Percentiles rank a stretch among this genome's conserved stretches.
phyloP scores from a whole-genome alignment of 768 basidiomycete species.

The Lentinula guzmanii region DNA sequence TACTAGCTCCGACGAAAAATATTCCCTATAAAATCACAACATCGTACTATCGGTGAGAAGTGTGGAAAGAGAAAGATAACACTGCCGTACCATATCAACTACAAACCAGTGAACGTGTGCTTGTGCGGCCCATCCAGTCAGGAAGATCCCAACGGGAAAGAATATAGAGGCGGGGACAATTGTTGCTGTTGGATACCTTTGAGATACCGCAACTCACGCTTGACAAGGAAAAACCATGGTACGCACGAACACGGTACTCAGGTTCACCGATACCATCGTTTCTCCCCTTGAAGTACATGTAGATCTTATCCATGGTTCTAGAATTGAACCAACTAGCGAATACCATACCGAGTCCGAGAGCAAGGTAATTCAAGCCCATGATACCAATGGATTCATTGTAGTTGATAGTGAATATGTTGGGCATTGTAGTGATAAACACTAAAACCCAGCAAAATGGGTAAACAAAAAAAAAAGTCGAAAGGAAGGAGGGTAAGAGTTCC shows the following conservation, averaged over 20 bases:
- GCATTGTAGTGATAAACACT: constrained; percentile 68
- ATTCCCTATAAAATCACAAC: constrained; percentile 39
- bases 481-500: constrained; percentile 13
- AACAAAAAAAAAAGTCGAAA: background rate
- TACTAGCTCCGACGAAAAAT: constrained; percentile 46
- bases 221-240: background rate
- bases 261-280: constrained; percentile 44
- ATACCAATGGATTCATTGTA: constrained; percentile 56
- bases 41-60: background rate
- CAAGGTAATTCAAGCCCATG: constrained; percentile 63
- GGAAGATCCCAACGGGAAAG: constrained; percentile 61
- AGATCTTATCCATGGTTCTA: constrained; percentile 47
- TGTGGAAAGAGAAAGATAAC: background rate
- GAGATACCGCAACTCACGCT: no score
- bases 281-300: constrained; percentile 41
- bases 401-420: constrained; percentile 45
- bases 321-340: constrained; percentile 51
- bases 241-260: constrained; percentile 44
- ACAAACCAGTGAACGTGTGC: constrained; percentile 60
- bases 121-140: constrained; percentile 68
- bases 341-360: constrained; percentile 59
- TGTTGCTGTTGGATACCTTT: constrained; percentile 29
- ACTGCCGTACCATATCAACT: constrained; percentile 50
- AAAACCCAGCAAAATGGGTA: background rate
- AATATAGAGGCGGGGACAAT: constrained; percentile 54